phyloP scores from a whole-genome alignment of 805 yeast genomes.

The Ascoidea asiatica region DNA sequence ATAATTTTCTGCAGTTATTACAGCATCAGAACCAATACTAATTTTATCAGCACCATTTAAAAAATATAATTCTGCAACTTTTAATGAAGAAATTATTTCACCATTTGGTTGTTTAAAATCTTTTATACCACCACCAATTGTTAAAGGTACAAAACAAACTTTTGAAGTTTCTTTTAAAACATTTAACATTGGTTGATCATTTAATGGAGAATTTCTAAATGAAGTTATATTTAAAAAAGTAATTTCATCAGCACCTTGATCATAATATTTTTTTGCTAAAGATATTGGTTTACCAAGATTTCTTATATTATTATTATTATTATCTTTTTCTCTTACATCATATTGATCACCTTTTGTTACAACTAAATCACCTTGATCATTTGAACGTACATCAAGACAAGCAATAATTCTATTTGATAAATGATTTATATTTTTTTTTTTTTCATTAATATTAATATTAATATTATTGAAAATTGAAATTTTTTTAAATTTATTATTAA shows the following conservation, averaged over 20 bases:
- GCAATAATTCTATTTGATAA: slow-evolving; percentile 84
- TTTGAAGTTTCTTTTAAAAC: slow-evolving; percentile 74
- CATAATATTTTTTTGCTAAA: slow-evolving; percentile 78
- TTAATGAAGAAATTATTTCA: slow-evolving; percentile 63
- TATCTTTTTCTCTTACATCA: slow-evolving; percentile 75
- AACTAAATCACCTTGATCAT: slow-evolving; percentile 88
- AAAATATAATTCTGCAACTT: slow-evolving; percentile 86
- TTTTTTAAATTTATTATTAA: slow-evolving; percentile 11
- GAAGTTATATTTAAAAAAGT: slow-evolving; percentile 93
- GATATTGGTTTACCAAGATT: slow-evolving; percentile 95
- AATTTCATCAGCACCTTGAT: slow-evolving; percentile 95
- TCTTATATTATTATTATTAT: slow-evolving; percentile 51
- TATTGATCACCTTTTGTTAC: slow-evolving; percentile 99
- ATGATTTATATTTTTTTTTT: slow-evolving; percentile 16
- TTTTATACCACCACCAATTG: slow-evolving; percentile 97
- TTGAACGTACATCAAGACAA: slow-evolving; percentile 91
- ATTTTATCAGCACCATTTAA: slow-evolving; percentile 97
- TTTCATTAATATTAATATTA: slow-evolving; percentile 11
- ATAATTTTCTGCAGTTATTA: slow-evolving; percentile 73
- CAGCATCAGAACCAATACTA: slow-evolving; percentile 97
- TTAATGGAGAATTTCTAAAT: slow-evolving; percentile 84
- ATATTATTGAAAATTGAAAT: slow-evolving; percentile 10
- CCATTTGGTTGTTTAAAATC: slow-evolving; percentile 84
- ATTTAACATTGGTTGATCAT: slow-evolving; percentile 91
- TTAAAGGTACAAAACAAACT: slow-evolving; percentile 89